Base-by-base conservation (phyloP, 257 asterid species). In the Lycium barbarum region DNA sequence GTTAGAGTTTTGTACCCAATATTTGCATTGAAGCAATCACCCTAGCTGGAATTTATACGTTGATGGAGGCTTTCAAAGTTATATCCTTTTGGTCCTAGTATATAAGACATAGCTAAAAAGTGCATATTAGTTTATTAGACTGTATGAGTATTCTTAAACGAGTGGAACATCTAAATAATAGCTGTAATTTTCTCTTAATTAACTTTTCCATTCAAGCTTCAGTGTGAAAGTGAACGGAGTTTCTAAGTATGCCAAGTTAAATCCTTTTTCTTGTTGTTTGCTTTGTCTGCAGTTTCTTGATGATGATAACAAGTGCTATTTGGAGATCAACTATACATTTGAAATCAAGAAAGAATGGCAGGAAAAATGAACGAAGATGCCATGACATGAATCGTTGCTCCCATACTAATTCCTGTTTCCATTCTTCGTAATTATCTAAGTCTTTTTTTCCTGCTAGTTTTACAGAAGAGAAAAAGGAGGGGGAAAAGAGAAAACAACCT, bases 311-410 rank as follows among this genome's bases (percentile, higher is more conserved):
- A 91, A 91, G 89, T 93, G 98, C 93, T 93, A 96, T 94, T 86
- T 96, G 98, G 98, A 95, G 95, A 94, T 96, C 92, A 96, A 95
- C 87, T 96, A 96, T 86, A 90, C 93, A 66, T 96, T 95, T 84
- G 99, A 96, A 47, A 96, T 96, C 95, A 93, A 87, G 98, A 96
- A 83, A 91, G 98, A 95, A 1, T 95, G 99, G 99, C 96, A 84
- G 88, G 57, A 89, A 62, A 82, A 65, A 82, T 83, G 83, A 55
- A 49, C 61, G 11, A n/a, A 65, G 54, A 9, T n/a, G 54, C 26
- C 84, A 68, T 67, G 73, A 38, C 35, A 49, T 61, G 80, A 20
- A 82, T 89, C 71, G 59, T 67, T 47, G 15, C 82, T 63, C 74
- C 43, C 9, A 9, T 33, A 65, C 55, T 45, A 40, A 62, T 72